A percentile compares a stretch with the other conserved stretches of the same genome.
phyloP scores from a whole-genome alignment of 1,284 basidiomycete species.

The Ceratobasidium sp. region DNA sequence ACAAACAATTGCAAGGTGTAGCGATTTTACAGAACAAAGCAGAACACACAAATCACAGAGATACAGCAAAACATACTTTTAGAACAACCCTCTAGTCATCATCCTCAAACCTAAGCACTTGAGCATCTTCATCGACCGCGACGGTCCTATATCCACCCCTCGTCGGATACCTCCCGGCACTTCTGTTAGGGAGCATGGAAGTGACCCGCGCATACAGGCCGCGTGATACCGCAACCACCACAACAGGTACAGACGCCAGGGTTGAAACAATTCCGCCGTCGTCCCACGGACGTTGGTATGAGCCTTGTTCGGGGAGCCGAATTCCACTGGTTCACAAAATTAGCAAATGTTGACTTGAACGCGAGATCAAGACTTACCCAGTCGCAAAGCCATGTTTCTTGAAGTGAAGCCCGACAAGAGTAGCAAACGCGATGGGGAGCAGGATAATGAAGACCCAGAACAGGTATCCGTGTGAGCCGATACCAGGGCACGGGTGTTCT shows the following conservation, averaged over 20 bases:
- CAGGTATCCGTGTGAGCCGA: constrained; percentile 75
- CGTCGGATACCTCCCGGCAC: constrained; percentile 61
- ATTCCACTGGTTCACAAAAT: constrained; percentile 70
- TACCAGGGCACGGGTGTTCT: constrained; percentile 82
- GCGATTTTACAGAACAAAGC: not conserved
- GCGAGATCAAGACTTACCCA: constrained; percentile 46
- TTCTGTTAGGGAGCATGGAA: constrained; percentile 58
- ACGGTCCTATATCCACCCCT: constrained; percentile 84
- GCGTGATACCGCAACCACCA: constrained; percentile 80
- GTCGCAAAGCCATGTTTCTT: constrained; percentile 68
- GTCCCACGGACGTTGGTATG: constrained; percentile 63
- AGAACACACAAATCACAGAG: not conserved
- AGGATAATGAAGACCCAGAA: constrained; percentile 88
- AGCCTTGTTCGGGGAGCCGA: constrained; percentile 72
- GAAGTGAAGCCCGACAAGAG: constrained; percentile 83
- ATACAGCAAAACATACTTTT: constrained; percentile 16
- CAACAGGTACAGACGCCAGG: constrained; percentile 85
- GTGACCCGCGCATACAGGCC: constrained; percentile 59
- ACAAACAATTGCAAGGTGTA: too few relatives aligned
- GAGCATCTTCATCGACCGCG: constrained; percentile 90
- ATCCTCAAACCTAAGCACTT: constrained; percentile 84
- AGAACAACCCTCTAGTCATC: constrained; percentile 58
- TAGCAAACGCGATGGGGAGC: constrained; percentile 81
- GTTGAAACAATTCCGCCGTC: constrained; percentile 74
- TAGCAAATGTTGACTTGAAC: constrained; percentile 12